These are phyloP conservation scores for Vigna trinervia DNA, from an alignment of 306 rosid species.

Conservation along the genomic window DNA sequence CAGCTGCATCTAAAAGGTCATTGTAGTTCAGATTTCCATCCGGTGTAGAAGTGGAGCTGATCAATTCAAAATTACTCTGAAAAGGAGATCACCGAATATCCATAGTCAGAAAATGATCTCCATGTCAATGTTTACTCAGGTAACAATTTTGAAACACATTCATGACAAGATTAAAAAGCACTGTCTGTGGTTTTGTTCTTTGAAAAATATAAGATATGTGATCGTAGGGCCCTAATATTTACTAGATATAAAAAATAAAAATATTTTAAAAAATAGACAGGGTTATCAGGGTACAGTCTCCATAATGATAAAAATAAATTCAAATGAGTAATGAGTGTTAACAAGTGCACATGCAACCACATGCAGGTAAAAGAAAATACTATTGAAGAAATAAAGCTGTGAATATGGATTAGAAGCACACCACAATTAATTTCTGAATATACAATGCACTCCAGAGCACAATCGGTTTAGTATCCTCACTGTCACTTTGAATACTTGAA, in stretches of 20 bases:
- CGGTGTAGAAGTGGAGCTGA: slow-evolving; percentile 69
- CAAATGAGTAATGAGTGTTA: not conserved
- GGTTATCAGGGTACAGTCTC: not conserved
- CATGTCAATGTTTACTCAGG: slow-evolving; percentile 27
- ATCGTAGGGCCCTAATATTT: not conserved
- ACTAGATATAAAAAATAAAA: not conserved
- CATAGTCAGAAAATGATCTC: not conserved
- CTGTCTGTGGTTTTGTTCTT: not conserved
- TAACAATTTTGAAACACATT: slow-evolving; percentile 13
- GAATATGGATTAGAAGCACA: slow-evolving; percentile 51
- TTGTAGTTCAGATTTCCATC: slow-evolving; percentile 82
- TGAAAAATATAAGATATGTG: not conserved
- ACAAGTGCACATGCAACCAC: slow-evolving; percentile 8
- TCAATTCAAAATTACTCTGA: slow-evolving; percentile 66
- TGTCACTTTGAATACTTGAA: slow-evolving; percentile 55
- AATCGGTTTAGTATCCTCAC: slow-evolving; percentile 56
- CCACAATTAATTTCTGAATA: slow-evolving; percentile 74
- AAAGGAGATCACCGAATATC: slow-evolving; percentile 40
- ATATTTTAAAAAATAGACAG: not conserved
- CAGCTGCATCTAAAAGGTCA: slow-evolving; percentile 59
- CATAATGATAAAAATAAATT: not conserved
- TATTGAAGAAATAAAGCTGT: slow-evolving; percentile 1
- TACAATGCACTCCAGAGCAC: slow-evolving; percentile 82
- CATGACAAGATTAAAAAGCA: slow-evolving; percentile 10
- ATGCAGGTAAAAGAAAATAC: slow-evolving; percentile 40